Percentiles rank a stretch among this genome's conserved stretches.
Conservation (phyloP, 2,329 filamentous ascomycete species). For the Periconia sp. region DNA sequence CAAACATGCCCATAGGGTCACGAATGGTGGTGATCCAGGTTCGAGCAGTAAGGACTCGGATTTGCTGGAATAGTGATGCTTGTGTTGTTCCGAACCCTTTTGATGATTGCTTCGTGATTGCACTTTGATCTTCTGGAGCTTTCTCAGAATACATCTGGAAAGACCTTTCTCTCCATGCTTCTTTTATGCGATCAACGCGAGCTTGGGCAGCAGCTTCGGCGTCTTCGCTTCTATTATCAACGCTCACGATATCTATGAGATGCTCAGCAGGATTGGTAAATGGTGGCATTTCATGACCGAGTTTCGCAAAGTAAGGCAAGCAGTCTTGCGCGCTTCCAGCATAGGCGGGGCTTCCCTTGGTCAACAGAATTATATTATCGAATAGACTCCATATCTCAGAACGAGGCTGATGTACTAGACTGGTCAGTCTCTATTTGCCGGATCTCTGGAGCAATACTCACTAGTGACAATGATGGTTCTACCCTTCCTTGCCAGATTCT, state of each 20-base stretch:
- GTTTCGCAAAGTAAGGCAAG: slow-evolving; percentile 66
- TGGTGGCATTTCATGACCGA: slow-evolving; percentile 67
- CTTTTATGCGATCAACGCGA: slow-evolving; percentile 67
- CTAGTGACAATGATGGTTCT: slow-evolving; percentile 74
- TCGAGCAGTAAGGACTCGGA: slow-evolving; percentile 69
- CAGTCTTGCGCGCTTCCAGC: slow-evolving; percentile 66
- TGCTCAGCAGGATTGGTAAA: slow-evolving; percentile 83
- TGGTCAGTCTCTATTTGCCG: slow-evolving; percentile 1
- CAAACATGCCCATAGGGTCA: slow-evolving; percentile 78
- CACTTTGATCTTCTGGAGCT: slow-evolving; percentile 3
- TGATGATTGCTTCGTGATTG: slow-evolving; percentile 7
- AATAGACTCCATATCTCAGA: slow-evolving; percentile 82
- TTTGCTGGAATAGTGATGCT: slow-evolving; percentile 67
- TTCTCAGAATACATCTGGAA: slow-evolving; percentile 21
- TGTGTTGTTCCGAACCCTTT: slow-evolving; percentile 45
- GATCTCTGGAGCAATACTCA: slow-evolving; percentile 2
- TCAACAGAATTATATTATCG: slow-evolving; percentile 72
- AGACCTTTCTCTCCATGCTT: slow-evolving; percentile 59
- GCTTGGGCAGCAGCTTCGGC: slow-evolving; percentile 65
- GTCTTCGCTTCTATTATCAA: slow-evolving; percentile 73
- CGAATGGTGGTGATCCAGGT: slow-evolving; percentile 75
- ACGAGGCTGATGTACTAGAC: slow-evolving; percentile 71
- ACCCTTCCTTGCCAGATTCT: slow-evolving; percentile 70
- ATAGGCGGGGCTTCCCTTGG: slow-evolving; percentile 71
- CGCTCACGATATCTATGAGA: slow-evolving; percentile 74